Evolutionary conservation across 2,329 filamentous ascomycete species (phyloP).

Genomic region (Pseudogymnoascus verrucosus): DNA sequence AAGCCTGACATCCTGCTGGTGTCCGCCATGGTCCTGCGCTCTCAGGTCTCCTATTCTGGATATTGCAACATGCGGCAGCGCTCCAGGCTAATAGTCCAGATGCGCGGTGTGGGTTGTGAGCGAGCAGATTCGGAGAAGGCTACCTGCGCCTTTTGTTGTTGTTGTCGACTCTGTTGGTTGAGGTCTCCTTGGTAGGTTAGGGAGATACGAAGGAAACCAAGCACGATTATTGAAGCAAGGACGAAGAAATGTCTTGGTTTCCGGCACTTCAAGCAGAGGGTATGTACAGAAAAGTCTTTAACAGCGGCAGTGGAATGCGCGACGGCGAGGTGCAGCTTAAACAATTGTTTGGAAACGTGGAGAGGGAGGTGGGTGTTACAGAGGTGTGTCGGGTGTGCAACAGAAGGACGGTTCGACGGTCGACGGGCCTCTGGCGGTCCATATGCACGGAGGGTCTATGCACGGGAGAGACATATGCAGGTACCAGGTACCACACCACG

Average conservation of each 20-base stretch:
- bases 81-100: background rate
- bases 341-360: background rate
- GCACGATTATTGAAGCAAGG: background rate
- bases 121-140: background rate
- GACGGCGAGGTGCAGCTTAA: background rate
- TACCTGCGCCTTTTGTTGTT: background rate
- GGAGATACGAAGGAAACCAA: background rate
- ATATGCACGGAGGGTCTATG: background rate
- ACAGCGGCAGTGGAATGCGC: background rate
- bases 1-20: conserved; percentile 49
- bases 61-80: background rate
- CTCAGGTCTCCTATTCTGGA: background rate
- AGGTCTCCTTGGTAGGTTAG: background rate
- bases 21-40: conserved; percentile 27
- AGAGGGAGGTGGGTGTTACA: background rate
- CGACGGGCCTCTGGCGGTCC: background rate
- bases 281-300: background rate
- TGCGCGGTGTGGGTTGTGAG: background rate
- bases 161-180: background rate
- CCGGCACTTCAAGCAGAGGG: background rate
- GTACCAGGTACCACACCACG: background rate
- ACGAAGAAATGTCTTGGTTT: background rate
- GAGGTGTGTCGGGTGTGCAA: background rate
- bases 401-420: background rate
- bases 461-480: background rate